phyloP scores from a whole-genome alignment of 106 monocot species.

The Dioscorea dumetorum region DNA sequence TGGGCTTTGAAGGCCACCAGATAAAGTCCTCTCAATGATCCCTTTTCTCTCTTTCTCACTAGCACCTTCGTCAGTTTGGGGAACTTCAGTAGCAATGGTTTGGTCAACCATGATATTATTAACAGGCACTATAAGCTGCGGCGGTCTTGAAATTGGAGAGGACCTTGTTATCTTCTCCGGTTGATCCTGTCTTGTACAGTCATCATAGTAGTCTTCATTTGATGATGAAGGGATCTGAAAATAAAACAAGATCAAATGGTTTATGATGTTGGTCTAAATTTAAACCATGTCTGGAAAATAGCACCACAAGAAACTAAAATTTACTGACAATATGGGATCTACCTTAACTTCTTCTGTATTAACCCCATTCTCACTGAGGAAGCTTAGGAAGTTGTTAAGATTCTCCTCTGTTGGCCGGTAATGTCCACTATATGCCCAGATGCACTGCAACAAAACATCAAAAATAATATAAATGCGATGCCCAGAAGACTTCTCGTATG shows the following conservation, averaged over 20 bases:
- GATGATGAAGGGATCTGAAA: constrained; percentile 46
- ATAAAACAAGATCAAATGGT: background rate
- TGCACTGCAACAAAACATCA: constrained; percentile 29
- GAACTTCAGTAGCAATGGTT: background rate
- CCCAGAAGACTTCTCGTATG: background rate
- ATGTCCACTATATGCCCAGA: constrained; percentile 96
- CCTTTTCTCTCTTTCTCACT: constrained; percentile 14
- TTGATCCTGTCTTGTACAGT: constrained; percentile 19
- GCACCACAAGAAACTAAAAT: background rate
- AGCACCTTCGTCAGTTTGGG: background rate
- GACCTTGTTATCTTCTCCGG: constrained; percentile 1
- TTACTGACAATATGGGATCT: background rate
- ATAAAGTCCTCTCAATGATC: constrained; percentile 50
- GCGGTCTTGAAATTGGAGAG: constrained; percentile 7
- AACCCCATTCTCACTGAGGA: constrained; percentile 61
- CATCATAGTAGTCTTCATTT: constrained; percentile 66
- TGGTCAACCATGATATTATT: background rate
- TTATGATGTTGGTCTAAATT: background rate
- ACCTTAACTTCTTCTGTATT: constrained; percentile 44
- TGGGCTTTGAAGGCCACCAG: constrained; percentile 74
- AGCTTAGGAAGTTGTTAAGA: constrained; percentile 50
- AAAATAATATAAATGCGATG: no score
- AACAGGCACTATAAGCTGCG: constrained; percentile 25
- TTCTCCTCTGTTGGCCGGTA: constrained; percentile 76
- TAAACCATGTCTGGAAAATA: background rate